These are phyloP conservation scores for Collybiopsis luxurians DNA, from an alignment of 768 basidiomycete genomes.

Conservation along the genomic window DNA sequence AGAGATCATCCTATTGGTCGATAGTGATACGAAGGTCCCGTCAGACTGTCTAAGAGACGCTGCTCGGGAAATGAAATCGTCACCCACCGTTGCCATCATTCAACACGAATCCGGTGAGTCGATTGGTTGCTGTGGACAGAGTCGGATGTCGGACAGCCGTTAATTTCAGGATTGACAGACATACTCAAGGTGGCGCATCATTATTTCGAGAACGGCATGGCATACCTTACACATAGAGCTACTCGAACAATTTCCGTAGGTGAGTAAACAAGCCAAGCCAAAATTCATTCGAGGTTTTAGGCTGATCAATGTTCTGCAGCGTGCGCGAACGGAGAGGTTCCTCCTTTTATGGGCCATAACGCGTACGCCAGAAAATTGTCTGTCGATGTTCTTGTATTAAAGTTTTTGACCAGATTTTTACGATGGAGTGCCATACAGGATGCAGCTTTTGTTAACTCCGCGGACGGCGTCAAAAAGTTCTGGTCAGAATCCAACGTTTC, in stretches of 20 bases:
- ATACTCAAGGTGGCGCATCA: conserved; percentile 90
- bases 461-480: conserved; percentile 64
- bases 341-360: conserved; percentile 85
- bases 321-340: conserved; percentile 78
- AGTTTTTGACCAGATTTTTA: conserved; percentile 49
- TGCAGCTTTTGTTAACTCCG: conserved; percentile 68
- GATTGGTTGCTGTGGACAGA: not conserved
- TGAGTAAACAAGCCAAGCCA: no score
- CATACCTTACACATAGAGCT: conserved; percentile 85
- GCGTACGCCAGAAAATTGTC: conserved; percentile 29
- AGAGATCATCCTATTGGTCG: conserved; percentile 77
- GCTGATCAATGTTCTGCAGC: conserved; percentile 58
- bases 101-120: conserved; percentile 82
- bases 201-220: conserved; percentile 89
- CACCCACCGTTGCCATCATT: conserved; percentile 83
- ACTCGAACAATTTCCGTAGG: conserved; percentile 44
- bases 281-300: no score
- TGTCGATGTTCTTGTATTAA: no score
- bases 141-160: no score
- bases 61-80: conserved; percentile 78
- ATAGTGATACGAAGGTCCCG: conserved; percentile 78
- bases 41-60: conserved; percentile 89
- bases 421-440: conserved; percentile 90
- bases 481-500: conserved; percentile 85
- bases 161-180: conserved; percentile 37